phyloP scores from a whole-genome alignment of 257 asterid species.

The Solanum dulcamara region DNA sequence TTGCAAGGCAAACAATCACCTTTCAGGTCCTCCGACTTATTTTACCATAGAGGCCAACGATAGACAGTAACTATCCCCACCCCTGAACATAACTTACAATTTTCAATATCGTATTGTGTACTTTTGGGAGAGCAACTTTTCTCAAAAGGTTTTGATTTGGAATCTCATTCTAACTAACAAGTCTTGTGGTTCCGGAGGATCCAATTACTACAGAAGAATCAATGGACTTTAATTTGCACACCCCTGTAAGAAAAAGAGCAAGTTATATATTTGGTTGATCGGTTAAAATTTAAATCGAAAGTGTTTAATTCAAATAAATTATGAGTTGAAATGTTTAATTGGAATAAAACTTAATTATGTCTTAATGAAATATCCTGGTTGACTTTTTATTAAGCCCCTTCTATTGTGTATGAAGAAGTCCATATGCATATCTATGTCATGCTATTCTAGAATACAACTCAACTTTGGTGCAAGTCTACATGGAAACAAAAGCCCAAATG shows the following conservation, averaged over 20 bases:
- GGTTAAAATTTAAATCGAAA: no score
- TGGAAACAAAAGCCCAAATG: not conserved
- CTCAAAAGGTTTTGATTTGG: not conserved
- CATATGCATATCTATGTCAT: not conserved
- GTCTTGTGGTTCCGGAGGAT: not conserved
- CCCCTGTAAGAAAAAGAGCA: no score
- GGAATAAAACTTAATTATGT: no score
- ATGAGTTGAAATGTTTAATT: not conserved
- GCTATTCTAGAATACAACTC: not conserved
- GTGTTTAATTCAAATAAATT: no score
- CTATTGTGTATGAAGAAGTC: not conserved
- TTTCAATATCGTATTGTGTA: not conserved
- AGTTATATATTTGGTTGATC: not conserved
- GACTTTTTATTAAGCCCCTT: no score
- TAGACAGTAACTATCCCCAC: not conserved
- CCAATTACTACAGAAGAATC: not conserved
- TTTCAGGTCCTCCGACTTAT: rapidly evolving
- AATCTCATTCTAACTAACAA: not conserved
- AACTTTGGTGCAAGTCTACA: not conserved
- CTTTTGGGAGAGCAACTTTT: no score
- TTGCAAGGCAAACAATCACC: no score
- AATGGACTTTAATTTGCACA: not conserved
- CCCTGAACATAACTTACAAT: not conserved
- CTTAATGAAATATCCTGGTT: not conserved
- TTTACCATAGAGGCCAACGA: not conserved